Evolutionary conservation across 305 asterid genomes (phyloP).

Genomic region (Caryopteris hybrid): DNA sequence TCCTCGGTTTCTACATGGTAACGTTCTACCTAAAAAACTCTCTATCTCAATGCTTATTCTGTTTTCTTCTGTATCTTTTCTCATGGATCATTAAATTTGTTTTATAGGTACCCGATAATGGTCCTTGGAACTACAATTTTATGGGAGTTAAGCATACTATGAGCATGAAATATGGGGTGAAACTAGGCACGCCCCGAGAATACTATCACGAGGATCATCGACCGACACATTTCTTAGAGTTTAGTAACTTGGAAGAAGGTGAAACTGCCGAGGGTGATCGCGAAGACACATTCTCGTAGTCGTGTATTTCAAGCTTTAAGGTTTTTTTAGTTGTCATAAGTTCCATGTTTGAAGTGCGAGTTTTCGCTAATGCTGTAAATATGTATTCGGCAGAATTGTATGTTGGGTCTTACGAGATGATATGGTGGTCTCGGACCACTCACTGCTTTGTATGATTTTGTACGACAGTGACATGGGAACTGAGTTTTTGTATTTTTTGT

Average conservation of each 20-base stretch:
- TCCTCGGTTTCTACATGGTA: conserved; percentile 99
- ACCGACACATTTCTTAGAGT: conserved; percentile 92
- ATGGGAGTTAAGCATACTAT: conserved; percentile 93
- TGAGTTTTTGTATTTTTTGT: not conserved
- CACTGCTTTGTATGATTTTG: not conserved
- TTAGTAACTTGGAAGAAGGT: conserved; percentile 93
- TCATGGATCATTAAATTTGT: not conserved
- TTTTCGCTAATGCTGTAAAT: conserved; percentile 17
- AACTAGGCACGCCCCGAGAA: conserved; percentile 85
- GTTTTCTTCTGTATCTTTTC: not conserved
- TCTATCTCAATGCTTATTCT: not conserved
- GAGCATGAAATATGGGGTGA: conserved; percentile 91
- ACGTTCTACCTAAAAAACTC: not conserved
- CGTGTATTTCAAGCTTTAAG: too few relatives aligned
- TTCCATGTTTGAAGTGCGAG: not conserved
- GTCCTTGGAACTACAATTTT: conserved; percentile 97
- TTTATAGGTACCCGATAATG: conserved; percentile 80
- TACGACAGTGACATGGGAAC: not conserved
- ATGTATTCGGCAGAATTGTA: not conserved
- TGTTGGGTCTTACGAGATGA: not conserved
- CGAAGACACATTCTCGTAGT: conserved; percentile 53
- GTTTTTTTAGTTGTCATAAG: not conserved
- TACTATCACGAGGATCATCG: conserved; percentile 92
- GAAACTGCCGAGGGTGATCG: conserved; percentile 87
- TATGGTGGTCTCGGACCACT: too few relatives aligned